A percentile compares a stretch with the other conserved stretches of the same genome.
phyloP scores from a whole-genome alignment of 106 monocot species.

The Phalaenopsis aphrodite region DNA sequence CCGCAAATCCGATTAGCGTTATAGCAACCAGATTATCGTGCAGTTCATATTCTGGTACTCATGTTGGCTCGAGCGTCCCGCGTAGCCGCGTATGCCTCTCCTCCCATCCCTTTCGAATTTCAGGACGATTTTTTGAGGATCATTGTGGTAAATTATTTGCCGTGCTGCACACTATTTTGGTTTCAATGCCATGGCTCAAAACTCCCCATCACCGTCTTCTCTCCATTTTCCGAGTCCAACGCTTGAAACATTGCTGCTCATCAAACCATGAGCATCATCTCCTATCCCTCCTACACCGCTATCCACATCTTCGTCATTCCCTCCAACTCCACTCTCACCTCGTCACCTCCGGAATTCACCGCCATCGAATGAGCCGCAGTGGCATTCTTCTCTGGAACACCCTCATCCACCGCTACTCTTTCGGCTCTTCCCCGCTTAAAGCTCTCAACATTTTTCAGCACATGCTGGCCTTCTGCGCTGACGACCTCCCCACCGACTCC shows the following conservation, averaged over 20 bases:
- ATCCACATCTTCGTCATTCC: slow-evolving; percentile 7
- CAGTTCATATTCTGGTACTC: too few species aligned
- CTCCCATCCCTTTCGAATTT: not conserved
- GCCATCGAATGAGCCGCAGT: not conserved
- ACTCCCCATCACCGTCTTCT: not conserved
- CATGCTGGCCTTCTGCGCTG: slow-evolving; percentile 4
- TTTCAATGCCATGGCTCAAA: not conserved
- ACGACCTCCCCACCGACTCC: slow-evolving; percentile 17
- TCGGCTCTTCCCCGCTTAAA: slow-evolving; percentile 30
- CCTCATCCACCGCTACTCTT: slow-evolving; percentile 50
- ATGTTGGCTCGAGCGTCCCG: too few species aligned
- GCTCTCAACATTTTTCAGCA: slow-evolving; percentile 49
- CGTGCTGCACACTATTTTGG: not conserved
- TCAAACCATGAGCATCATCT: slow-evolving; percentile 15
- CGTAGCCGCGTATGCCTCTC: too few species aligned
- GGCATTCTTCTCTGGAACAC: slow-evolving; percentile 37
- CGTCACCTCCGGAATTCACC: slow-evolving; percentile 26
- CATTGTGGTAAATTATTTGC: too few species aligned
- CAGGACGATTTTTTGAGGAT: not conserved
- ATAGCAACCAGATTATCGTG: too few species aligned
- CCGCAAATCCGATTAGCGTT: too few species aligned
- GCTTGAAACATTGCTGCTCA: not conserved
- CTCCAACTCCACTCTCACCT: slow-evolving; percentile 50
- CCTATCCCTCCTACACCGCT: slow-evolving; percentile 22
- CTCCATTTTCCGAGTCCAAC: not conserved